phyloP scores from a whole-genome alignment of 2,329 filamentous ascomycete species.

The Xylariaceae sp. region DNA sequence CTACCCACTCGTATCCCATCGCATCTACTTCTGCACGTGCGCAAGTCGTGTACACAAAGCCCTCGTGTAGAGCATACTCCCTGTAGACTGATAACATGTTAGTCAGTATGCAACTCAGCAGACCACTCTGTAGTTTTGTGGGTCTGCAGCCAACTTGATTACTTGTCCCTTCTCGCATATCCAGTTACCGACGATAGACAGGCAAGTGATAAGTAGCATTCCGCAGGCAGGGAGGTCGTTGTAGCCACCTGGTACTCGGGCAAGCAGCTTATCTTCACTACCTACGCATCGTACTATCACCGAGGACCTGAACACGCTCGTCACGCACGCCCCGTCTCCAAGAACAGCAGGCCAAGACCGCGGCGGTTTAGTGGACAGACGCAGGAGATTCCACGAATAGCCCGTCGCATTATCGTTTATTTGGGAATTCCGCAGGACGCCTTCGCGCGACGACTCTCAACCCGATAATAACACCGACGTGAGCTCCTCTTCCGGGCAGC shows the following conservation, averaged over 20 bases:
- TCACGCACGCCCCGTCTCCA: not conserved
- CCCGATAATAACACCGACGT: slow-evolving; percentile 12
- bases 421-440: not conserved
- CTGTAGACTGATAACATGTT: not conserved
- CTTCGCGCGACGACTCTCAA: not conserved
- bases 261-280: not conserved
- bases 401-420: not conserved
- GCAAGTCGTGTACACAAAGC: too few relatives aligned
- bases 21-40: too few relatives aligned
- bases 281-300: not conserved
- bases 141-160: slow-evolving; percentile 7
- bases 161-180: slow-evolving; percentile 17
- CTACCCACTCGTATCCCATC: too few relatives aligned
- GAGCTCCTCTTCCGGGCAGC: slow-evolving; percentile 9
- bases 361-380: not conserved
- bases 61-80: not conserved
- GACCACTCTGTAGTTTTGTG: not conserved
- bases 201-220: not conserved
- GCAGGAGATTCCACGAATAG: not conserved
- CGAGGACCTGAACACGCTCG: not conserved
- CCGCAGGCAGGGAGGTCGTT: not conserved
- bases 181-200: not conserved
- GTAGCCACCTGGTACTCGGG: slow-evolving; percentile 1
- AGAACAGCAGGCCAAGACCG: not conserved
- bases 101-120: not conserved